Evolutionary conservation across 2,329 filamentous ascomycete species (phyloP), one percentile per base, ranked within the genome.

Genomic region (Colletotrichum higginsianum): DNA sequence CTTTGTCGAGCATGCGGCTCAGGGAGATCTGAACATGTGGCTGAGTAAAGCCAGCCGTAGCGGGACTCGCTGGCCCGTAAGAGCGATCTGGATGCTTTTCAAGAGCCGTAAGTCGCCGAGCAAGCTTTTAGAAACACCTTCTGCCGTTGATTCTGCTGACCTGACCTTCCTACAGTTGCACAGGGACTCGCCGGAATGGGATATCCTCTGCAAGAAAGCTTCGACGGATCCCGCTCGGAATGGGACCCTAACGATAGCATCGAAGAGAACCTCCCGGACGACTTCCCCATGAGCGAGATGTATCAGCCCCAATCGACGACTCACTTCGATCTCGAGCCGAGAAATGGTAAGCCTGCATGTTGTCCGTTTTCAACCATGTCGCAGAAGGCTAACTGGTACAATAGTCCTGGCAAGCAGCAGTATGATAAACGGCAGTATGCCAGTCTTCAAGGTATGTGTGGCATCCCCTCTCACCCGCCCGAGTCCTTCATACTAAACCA

Each of bases 121-220:
- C 4, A 12, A 42, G 3, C 18, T 21, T 26, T 66, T 1, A 16
- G 15, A 38, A 12, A 8, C 35, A 21, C 23, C 3, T 11, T 5
- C 3, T 21, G n/a, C 5, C 3, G 23, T 57, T 7, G 4, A 4
- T 16, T 38, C 7, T 63, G 26, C 67, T 76, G 49, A 75, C n/a
- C 8, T 2, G 21, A 56, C 9, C 40, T 40, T 47, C 11, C 5
- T 50, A 11, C n/a, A 81, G 79, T 80, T 53, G 73, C 77, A 2
- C 64, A 74, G 21, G 79, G 77, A 8, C 72, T 78, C 26, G 74
- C 78, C 12, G 76, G 77, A 4, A 74, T 78, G 44, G 77, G 77
- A 11, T 79, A 79, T 12, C 72, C 72, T 16, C 66, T 56, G 11
- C 52, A 58, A 6, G 53, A 63, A 12, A n/a, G 7, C 12, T 46